phyloP scores from a whole-genome alignment of 2,329 filamentous ascomycete species.

The Cylindrodendrum hubeiense region DNA sequence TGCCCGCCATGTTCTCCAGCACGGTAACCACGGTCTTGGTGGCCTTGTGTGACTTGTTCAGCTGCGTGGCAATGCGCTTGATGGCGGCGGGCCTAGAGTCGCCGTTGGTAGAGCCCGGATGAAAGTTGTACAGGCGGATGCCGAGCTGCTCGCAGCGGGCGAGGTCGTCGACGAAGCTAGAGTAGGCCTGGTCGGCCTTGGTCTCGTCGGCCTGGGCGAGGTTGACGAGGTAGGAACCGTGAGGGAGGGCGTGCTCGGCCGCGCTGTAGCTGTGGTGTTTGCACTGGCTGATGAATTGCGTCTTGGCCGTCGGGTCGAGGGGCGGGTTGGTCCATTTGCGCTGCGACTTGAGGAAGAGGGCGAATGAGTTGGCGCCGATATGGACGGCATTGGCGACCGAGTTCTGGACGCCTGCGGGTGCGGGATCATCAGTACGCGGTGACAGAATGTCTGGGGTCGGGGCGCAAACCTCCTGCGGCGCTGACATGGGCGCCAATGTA shows the following conservation, averaged over 20 bases:
- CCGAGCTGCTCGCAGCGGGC: slow-evolving; percentile 86
- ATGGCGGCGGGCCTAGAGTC: slow-evolving; percentile 77
- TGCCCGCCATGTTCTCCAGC: slow-evolving; percentile 95
- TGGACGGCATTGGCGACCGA: slow-evolving; percentile 81
- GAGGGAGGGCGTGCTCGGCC: slow-evolving; percentile 82
- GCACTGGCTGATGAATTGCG: slow-evolving; percentile 78
- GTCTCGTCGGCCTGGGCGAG: slow-evolving; percentile 84
- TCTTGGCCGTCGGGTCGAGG: slow-evolving; percentile 74
- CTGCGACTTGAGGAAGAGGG: slow-evolving; percentile 95
- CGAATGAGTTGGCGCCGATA: slow-evolving; percentile 93
- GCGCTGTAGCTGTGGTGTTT: slow-evolving; percentile 78
- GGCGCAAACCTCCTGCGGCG: slow-evolving; percentile 80
- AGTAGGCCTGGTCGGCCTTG: slow-evolving; percentile 89
- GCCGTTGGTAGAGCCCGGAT: slow-evolving; percentile 86
- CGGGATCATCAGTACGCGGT: neutral
- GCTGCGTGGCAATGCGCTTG: slow-evolving; percentile 80
- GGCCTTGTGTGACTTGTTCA: slow-evolving; percentile 85
- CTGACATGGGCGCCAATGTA: slow-evolving; percentile 94
- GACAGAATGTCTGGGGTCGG: neutral
- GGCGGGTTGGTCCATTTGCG: slow-evolving; percentile 92
- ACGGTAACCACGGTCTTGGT: slow-evolving; percentile 84
- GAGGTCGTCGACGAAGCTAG: slow-evolving; percentile 88
- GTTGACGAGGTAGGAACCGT: slow-evolving; percentile 97
- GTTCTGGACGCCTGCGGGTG: slow-evolving; percentile 82
- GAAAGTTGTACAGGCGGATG: slow-evolving; percentile 97